Base-by-base conservation (phyloP, 2,329 filamentous ascomycete genomes). In the Paecilomyces fulvus region DNA sequence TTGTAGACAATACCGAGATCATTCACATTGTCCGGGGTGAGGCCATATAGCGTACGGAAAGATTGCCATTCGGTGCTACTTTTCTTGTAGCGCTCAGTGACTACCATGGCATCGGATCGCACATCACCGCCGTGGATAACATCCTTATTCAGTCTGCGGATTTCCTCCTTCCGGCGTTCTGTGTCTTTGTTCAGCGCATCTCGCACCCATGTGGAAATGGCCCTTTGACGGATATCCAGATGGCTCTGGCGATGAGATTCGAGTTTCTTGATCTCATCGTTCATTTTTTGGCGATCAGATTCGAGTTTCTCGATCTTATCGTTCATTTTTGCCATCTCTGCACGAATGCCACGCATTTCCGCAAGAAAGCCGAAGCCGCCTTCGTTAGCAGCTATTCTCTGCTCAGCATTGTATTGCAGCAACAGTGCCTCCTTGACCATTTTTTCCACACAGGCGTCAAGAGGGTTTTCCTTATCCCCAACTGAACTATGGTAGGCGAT, bases 231-330 rank as follows among this genome's bases (percentile, higher is more conserved):
- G 50, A 58, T 14, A 55, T 58, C 53, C 20, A 55, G 53, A 55
- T 58, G 51, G 53, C 53, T 55, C 37, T 58, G 56, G 50, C 53
- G 53, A 55, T 55, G 56, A 1, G 50, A 20, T 50, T 58, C 50
- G 20, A 58, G 49, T 30, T 55, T 50, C 17, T n/a, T n/a, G n/a
- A n/a, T n/a, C n/a, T n/a, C n/a, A n/a, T n/a, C n/a, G n/a, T n/a
- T n/a, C n/a, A n/a, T n/a, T n/a, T n/a, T n/a, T n/a, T 53, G n/a
- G 31, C 37, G 9, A 9, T 30, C 8, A 14, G 17, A 21, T 21
- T 51, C 25, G 21, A 52, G 23, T 52, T 14, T n/a, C 31, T 6
- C n/a, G 31, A 37, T 37, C 31, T 37, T 37, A n/a, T 37, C 12
- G n/a, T 37, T 37, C 31, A 37, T 37, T n/a, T n/a, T 14, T 52